Percentiles rank a stretch among this genome's conserved stretches.
Evolutionary conservation across 805 yeast genomes (phyloP).

Genomic region (Komagataella pseudopastoris): DNA sequence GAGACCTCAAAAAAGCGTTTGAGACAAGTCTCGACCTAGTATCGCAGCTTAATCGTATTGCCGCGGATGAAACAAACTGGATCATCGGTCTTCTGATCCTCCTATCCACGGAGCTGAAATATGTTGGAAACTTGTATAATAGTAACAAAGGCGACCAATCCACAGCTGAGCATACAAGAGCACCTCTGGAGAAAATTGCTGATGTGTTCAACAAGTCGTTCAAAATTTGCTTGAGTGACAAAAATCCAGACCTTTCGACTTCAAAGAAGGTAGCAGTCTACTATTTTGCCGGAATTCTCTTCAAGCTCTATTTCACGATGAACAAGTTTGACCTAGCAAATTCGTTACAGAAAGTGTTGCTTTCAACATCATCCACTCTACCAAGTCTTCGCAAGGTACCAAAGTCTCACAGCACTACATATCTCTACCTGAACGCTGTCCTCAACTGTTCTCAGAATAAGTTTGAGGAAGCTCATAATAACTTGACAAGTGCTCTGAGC

Average conservation of each 20-base stretch:
- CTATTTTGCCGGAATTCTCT: conserved; percentile 55
- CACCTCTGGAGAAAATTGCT: conserved; percentile 6
- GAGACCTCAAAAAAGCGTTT: background rate
- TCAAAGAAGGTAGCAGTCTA: conserved; percentile 56
- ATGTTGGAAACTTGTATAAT: background rate
- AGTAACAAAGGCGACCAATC: background rate
- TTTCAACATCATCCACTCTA: conserved; percentile 34
- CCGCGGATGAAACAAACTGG: background rate
- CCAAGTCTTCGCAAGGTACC: conserved; percentile 33
- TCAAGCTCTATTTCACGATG: conserved; percentile 55
- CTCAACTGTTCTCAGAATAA: conserved; percentile 55
- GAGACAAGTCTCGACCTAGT: background rate
- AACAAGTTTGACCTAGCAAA: conserved; percentile 61
- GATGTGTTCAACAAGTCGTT: conserved; percentile 50
- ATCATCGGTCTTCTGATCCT: background rate
- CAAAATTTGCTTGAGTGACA: conserved; percentile 67
- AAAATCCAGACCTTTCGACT: conserved; percentile 32
- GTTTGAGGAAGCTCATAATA: conserved; percentile 32
- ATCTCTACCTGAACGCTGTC: conserved; percentile 57
- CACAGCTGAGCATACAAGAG: background rate
- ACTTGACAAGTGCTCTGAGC: conserved; percentile 36
- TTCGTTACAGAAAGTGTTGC: conserved; percentile 56
- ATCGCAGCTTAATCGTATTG: background rate
- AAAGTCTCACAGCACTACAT: conserved; percentile 43
- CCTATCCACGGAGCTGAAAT: background rate